Evolutionary conservation across 2,329 filamentous ascomycete species (phyloP).

Genomic region (Pseudogymnoascus sp.): DNA sequence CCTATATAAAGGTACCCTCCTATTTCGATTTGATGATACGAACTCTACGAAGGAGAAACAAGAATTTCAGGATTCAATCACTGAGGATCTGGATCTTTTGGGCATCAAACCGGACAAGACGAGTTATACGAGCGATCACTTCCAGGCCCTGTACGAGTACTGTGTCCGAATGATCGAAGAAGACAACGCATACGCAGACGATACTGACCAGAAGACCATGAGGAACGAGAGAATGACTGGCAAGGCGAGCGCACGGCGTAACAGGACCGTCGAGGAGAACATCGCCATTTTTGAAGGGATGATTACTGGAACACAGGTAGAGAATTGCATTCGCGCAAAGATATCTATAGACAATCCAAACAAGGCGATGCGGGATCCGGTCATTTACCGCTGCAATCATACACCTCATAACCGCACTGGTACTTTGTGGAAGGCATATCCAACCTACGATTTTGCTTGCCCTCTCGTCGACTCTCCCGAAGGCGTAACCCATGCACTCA

Average conservation of each 20-base stretch:
- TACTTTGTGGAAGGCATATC: slow-evolving; percentile 74
- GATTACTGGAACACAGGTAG: slow-evolving; percentile 74
- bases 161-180: slow-evolving; percentile 77
- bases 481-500: slow-evolving; percentile 74
- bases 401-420: slow-evolving; percentile 69
- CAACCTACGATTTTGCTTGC: slow-evolving; percentile 81
- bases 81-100: slow-evolving; percentile 85
- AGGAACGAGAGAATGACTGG: slow-evolving; percentile 76
- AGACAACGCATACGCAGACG: slow-evolving; percentile 83
- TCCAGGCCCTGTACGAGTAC: slow-evolving; percentile 82
- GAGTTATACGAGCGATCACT: slow-evolving; percentile 92
- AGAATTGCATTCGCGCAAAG: slow-evolving; percentile 91
- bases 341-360: slow-evolving; percentile 87
- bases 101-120: slow-evolving; percentile 82
- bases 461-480: slow-evolving; percentile 74
- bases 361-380: slow-evolving; percentile 91
- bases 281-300: slow-evolving; percentile 85
- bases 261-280: slow-evolving; percentile 73
- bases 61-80: slow-evolving; percentile 88
- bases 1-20: slow-evolving; percentile 82
- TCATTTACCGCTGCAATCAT: slow-evolving; percentile 91
- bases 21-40: slow-evolving; percentile 92
- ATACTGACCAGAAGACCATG: slow-evolving; percentile 87
- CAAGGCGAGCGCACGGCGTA: slow-evolving; percentile 72
- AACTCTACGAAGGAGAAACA: slow-evolving; percentile 97